Base-by-base conservation (phyloP, 441 rosid genomes). In the Cnidoscolus chayamansa region DNA sequence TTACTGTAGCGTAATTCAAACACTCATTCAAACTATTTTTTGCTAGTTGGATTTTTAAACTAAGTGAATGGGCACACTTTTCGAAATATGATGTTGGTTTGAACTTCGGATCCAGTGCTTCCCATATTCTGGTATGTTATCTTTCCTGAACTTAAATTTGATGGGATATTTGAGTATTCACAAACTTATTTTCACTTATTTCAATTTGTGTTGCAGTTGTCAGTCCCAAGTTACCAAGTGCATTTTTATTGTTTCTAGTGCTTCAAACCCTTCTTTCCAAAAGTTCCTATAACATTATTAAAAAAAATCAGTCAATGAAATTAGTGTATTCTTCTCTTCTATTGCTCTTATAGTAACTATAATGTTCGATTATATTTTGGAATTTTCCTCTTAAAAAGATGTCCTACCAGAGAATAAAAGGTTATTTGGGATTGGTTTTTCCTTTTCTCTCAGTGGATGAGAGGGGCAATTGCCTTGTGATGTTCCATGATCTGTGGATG, bases 1-100 rank as follows among this genome's bases (percentile, higher is more conserved):
- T 25, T 59, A 50, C 16, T 2, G 37, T 63, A 10, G 7, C 63
- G 49, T 55, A 50, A 25, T 67, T 73, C 62, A 73, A 49, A 35
- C 50, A 50, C 50, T 47, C 55, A 31, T 25, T 67, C 74, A 31
- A 53, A 67, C 71, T 67, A 12, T 67, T 45, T 72, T 43, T 68
- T 55, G 60, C 55, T 73, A 94, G 97, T 85, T 92, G 98, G 98
- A 85, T 90, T 77, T 92, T 94, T 72, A 94, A 91, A 80, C 87
- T 94, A 63, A 90, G 97, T 83, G 98, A 94, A 79, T 94, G 98
- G 98, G 89, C 91, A 72, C 91, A 89, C 67, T 83, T 89, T 81
- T 87, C 97, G 49, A 84, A 93, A 40, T 92, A 94, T 75, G 96
- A 88, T 66, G 85, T 89, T 72, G 98, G 97, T 77, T 85, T 91